Conservation (phyloP, 176 grass and related monocot genomes). For the Carex littledalei region DNA sequence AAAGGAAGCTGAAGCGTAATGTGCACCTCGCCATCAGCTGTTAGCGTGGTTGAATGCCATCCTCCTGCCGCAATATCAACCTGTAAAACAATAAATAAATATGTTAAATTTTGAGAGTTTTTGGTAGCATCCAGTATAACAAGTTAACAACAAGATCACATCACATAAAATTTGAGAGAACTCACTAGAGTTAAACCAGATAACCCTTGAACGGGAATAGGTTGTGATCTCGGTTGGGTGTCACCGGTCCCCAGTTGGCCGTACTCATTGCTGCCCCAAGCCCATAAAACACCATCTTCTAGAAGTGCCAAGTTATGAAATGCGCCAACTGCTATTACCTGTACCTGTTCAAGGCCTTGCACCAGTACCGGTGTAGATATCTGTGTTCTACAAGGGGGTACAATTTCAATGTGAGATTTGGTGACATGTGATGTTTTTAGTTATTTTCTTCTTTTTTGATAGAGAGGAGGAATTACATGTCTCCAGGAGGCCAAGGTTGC, state of each 20-base stretch:
- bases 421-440: background rate
- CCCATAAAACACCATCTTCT: conserved; percentile 80
- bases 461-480: conserved; percentile 53
- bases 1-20: conserved; percentile 9
- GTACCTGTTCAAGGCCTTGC: conserved; percentile 79
- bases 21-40: conserved; percentile 74
- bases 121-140: background rate
- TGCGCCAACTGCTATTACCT: conserved; percentile 88
- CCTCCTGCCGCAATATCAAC: conserved; percentile 96
- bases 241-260: conserved; percentile 89
- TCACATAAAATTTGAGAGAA: conserved; percentile 13
- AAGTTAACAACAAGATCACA: background rate
- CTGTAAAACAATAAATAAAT: conserved; percentile 39
- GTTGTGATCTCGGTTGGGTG: conserved; percentile 89
- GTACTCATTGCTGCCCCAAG: conserved; percentile 97
- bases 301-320: conserved; percentile 95
- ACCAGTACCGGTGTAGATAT: conserved; percentile 88
- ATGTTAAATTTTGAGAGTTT: conserved; percentile 25
- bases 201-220: conserved; percentile 63
- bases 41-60: conserved; percentile 95
- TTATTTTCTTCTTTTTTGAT: background rate
- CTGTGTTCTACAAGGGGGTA: conserved; percentile 48
- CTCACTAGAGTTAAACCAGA: conserved; percentile 69
- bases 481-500: conserved; percentile 95
- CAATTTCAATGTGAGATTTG: background rate